Evolutionary conservation across 73 alveolate species (phyloP).

Genomic region (Uronychia binucleata): DNA sequence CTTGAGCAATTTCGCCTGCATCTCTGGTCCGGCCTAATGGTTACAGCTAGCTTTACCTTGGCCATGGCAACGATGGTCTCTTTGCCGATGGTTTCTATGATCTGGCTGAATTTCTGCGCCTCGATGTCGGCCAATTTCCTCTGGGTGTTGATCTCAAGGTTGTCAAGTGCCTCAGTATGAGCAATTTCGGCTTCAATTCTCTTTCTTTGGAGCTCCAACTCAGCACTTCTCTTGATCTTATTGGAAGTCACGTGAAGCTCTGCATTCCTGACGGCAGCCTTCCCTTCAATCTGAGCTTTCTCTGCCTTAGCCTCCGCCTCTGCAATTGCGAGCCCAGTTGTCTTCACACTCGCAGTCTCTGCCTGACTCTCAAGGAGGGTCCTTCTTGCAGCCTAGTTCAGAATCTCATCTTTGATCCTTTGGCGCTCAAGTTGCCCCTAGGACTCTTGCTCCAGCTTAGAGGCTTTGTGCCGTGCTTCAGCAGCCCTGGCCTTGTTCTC

Average conservation of each 20-base stretch:
- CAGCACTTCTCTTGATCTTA: slow-evolving; percentile 21
- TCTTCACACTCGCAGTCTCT: slow-evolving; percentile 17
- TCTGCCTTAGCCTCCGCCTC: slow-evolving; percentile 59
- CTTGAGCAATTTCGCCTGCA: slow-evolving; percentile 76
- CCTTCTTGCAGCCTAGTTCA: slow-evolving; percentile 24
- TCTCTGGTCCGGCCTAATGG: slow-evolving; percentile 77
- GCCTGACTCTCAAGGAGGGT: slow-evolving; percentile 32
- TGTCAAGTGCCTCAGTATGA: slow-evolving; percentile 3
- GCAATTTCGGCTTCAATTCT: slow-evolving; percentile 30
- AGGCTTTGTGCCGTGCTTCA: slow-evolving; percentile 57
- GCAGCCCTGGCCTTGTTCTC: slow-evolving; percentile 54
- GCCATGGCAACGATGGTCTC: slow-evolving; percentile 55
- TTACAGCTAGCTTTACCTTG: not conserved
- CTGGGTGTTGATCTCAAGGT: slow-evolving; percentile 7
- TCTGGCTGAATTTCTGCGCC: slow-evolving; percentile 32
- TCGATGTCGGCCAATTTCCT: slow-evolving; percentile 47
- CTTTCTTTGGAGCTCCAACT: slow-evolving; percentile 26
- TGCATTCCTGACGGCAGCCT: slow-evolving; percentile 44
- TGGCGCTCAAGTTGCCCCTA: slow-evolving; percentile 47
- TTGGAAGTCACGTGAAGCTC: slow-evolving; percentile 13
- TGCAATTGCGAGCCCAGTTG: slow-evolving; percentile 62
- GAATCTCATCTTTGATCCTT: slow-evolving; percentile 37
- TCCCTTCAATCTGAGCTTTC: slow-evolving; percentile 46
- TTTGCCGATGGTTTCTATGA: slow-evolving; percentile 38
- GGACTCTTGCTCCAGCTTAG: slow-evolving; percentile 48